Evolutionary conservation across 495 filamentous ascomycete genomes (phyloP), one percentile per base, ranked within the genome.

Genomic region (Penicillium bialowiezense): DNA sequence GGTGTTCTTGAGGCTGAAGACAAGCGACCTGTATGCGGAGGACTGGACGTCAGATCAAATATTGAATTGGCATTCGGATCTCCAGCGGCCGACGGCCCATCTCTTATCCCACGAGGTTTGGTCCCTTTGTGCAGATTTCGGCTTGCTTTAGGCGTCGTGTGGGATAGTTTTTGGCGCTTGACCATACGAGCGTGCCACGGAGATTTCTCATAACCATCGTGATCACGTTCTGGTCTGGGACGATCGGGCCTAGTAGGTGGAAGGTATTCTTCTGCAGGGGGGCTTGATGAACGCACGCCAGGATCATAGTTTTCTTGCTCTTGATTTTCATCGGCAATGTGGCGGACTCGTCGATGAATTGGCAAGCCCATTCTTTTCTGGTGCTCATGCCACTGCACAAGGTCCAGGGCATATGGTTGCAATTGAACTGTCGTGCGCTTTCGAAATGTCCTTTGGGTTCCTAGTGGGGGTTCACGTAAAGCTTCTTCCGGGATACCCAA

Each of bases 391-490:
- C 29, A 87, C 45, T 79, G 78, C 12, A 75, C 83, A 53, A 77
- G 77, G 58, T 90, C 87, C 10, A 88, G 54, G 3, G 80, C 61
- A 56, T 89, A 89, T 1, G 87, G 87, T 52, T 88, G 85, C 41
- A 89, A 64, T 58, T 91, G 88, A 26, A 89, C 89, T 3, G 86
- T 80, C 45, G 88, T 89, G 44, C 88, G 75, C 19, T 85, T 78
- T 23, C 88, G 76, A 13, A 91, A 64, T 21, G 71, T 78, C 39
- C 73, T 63, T 43, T 64, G 58, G 20, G 43, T 53, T 35, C 69
- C 69, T 18, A 63, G 64, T 37, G 61, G 44, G 23, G 69, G 41
- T 52, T 72, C 59, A 17, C 50, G 48, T 32, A 70, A 24, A 14
- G 68, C 24, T n/a, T 72, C 63, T 28, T 66, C 57, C 0, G 57